Evolutionary conservation across 148 eudicot genomes (phyloP).

Genomic region (Rhododendron ovatum): DNA sequence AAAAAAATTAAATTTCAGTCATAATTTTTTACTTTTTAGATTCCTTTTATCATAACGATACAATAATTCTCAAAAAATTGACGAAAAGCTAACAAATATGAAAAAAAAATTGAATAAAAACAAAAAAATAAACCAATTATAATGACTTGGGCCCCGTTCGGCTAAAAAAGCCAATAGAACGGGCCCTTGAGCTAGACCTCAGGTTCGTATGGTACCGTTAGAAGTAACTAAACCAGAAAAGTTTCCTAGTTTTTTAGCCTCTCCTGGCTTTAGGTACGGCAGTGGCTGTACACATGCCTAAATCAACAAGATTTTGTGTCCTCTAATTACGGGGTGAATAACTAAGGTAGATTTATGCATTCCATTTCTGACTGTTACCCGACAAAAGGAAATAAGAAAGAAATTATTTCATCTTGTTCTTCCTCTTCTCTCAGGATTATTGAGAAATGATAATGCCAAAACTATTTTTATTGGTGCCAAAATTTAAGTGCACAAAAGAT

Average conservation of each 20-base stretch:
- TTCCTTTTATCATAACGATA: too few relatives aligned
- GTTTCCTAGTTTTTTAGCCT: not conserved
- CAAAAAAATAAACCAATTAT: too few relatives aligned
- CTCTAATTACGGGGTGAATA: not conserved
- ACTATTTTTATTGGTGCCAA: too few relatives aligned
- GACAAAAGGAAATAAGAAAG: not conserved
- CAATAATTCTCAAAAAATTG: too few relatives aligned
- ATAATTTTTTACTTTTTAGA: too few relatives aligned
- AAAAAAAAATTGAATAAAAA: too few relatives aligned
- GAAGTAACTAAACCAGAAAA: not conserved
- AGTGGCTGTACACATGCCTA: not conserved
- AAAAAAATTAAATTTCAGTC: too few relatives aligned
- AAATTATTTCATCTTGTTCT: not conserved
- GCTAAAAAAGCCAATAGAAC: too few relatives aligned
- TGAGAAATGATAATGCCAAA: too few relatives aligned
- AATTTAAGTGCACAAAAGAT: too few relatives aligned
- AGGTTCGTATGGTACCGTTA: not conserved
- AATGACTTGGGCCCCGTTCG: too few relatives aligned
- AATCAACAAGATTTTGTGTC: not conserved
- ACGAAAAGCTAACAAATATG: too few relatives aligned
- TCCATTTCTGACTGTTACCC: not conserved
- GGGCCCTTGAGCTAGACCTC: not conserved
- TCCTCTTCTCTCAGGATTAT: not conserved
- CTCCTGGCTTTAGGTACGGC: not conserved
- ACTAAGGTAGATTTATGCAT: not conserved